phyloP scores from a whole-genome alignment of 257 asterid genomes.

The Solanum sejunctum region DNA sequence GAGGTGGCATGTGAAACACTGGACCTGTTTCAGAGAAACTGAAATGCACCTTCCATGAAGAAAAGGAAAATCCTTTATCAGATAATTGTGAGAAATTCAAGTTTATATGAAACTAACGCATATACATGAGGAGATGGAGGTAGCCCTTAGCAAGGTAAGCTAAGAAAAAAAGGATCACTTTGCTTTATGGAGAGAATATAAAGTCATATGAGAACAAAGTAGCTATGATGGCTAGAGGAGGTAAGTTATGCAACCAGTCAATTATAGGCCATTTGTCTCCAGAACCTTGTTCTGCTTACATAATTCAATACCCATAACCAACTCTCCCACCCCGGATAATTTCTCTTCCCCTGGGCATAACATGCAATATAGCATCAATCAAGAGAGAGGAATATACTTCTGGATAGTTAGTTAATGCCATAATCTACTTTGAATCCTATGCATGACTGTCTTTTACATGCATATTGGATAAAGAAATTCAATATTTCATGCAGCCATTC shows the following conservation, averaged over 20 bases:
- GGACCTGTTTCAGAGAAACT: conserved; percentile 63
- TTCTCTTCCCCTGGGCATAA: neutral
- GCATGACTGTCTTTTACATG: neutral
- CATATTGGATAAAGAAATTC: neutral
- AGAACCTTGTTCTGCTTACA: neutral
- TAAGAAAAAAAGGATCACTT: neutral
- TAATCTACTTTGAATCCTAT: neutral
- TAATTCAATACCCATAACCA: neutral
- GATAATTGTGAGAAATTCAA: neutral
- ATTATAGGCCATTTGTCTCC: neutral
- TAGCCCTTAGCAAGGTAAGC: neutral
- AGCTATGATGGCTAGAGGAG: neutral
- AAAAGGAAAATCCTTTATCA: conserved; percentile 10
- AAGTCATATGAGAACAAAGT: neutral
- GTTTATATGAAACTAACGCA: neutral
- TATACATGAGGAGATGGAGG: neutral
- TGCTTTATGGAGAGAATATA: neutral
- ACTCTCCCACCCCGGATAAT: neutral
- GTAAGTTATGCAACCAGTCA: neutral
- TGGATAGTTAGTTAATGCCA: neutral
- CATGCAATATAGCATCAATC: neutral
- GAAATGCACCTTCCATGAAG: conserved; percentile 54
- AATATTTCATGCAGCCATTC: neutral
- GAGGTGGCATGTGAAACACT: conserved; percentile 75
- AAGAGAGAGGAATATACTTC: neutral